Conservation (phyloP, 495 filamentous ascomycete species). For the Evansstolkia leycettana region DNA sequence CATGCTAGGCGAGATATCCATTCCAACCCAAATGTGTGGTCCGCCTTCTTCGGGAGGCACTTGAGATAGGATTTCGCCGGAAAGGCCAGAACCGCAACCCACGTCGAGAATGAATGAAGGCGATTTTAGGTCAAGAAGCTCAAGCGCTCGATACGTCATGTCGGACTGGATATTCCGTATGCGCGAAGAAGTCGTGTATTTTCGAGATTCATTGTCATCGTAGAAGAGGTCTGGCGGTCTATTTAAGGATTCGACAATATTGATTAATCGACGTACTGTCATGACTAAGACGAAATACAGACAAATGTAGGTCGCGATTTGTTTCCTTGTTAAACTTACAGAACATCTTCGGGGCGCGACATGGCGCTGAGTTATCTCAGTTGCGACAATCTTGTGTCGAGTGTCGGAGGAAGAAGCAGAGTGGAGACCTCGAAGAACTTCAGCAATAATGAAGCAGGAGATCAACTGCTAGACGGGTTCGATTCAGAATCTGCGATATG, state of each 20-base stretch:
- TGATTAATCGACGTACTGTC: too few relatives aligned
- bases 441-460: too few relatives aligned
- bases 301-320: too few relatives aligned
- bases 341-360: constrained; percentile 91
- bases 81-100: constrained; percentile 90
- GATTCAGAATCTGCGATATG: too few relatives aligned
- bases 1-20: constrained; percentile 93
- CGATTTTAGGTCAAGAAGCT: constrained; percentile 67
- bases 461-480: too few relatives aligned
- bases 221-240: constrained; percentile 95
- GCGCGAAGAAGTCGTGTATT: constrained; percentile 95
- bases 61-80: constrained; percentile 78
- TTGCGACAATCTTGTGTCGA: too few relatives aligned
- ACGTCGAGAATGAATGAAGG: constrained; percentile 88
- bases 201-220: constrained; percentile 84
- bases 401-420: too few relatives aligned
- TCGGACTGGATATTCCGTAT: constrained; percentile 88
- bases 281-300: too few relatives aligned
- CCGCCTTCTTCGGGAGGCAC: constrained; percentile 55
- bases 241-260: constrained; percentile 1
- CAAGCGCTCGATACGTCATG: constrained; percentile 88
- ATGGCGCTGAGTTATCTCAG: constrained; percentile 33
- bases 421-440: too few relatives aligned
- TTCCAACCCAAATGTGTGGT: constrained; percentile 85
- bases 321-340: constrained; percentile 52